Conservation (phyloP, 2,329 filamentous ascomycete genomes). For the Ceratocystis papillata region DNA sequence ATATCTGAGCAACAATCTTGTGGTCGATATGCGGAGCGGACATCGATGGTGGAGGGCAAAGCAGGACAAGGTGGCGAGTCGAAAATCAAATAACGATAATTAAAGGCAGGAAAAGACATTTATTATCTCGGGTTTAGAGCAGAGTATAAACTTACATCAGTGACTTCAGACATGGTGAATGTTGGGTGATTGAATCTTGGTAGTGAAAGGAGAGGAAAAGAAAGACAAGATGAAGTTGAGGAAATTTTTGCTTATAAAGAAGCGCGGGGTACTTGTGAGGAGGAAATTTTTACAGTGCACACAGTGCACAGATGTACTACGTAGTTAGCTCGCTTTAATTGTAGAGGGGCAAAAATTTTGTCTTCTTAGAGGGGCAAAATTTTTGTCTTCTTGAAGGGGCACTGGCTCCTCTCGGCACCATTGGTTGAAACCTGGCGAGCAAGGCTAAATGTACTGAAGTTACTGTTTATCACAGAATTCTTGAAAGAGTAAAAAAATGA, state of each 20-base stretch:
- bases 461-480: neutral
- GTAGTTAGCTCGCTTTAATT: conserved; percentile 11
- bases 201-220: conserved; percentile 28
- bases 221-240: conserved; percentile 25
- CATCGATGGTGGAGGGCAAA: conserved; percentile 2
- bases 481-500: neutral
- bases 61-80: neutral
- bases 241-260: conserved; percentile 26
- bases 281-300: conserved; percentile 24
- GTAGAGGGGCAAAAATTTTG: conserved; percentile 19
- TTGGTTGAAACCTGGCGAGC: neutral
- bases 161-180: conserved; percentile 45
- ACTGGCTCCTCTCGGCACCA: conserved; percentile 17
- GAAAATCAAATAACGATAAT: neutral
- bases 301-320: conserved; percentile 23
- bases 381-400: conserved; percentile 15
- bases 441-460: neutral
- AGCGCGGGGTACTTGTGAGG: conserved; percentile 25
- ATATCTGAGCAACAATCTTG: conserved; percentile 3
- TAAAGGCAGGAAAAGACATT: neutral
- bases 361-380: conserved; percentile 19
- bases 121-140: neutral
- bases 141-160: conserved; percentile 39
- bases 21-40: conserved; percentile 1
- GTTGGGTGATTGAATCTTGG: conserved; percentile 30